Percentiles rank a stretch among this genome's conserved stretches.
phyloP scores from a whole-genome alignment of 2,329 filamentous ascomycete species.

The Daldinia eschscholtzii region DNA sequence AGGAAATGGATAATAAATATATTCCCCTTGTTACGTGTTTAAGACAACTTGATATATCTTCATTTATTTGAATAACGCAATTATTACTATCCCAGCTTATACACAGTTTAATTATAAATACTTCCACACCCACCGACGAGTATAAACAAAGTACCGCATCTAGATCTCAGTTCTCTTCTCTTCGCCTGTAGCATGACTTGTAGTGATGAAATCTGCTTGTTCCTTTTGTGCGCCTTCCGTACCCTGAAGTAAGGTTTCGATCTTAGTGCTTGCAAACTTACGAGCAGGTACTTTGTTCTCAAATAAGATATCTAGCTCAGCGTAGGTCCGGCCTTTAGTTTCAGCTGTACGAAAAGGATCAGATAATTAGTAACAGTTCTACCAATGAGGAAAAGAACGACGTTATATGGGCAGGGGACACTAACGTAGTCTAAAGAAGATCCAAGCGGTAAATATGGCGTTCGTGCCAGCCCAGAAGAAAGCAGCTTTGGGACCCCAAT shows the following conservation, averaged over 20 bases:
- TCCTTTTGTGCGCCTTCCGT: slow-evolving; percentile 50
- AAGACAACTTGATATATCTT: background rate
- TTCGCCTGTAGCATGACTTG: slow-evolving; percentile 1
- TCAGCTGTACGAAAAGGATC: slow-evolving; percentile 40
- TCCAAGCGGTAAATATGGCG: slow-evolving; percentile 57
- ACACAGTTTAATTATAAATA: background rate
- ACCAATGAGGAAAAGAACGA: background rate
- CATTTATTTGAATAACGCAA: background rate
- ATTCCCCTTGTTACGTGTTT: background rate
- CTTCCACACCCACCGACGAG: background rate
- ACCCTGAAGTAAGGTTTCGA: slow-evolving; percentile 48
- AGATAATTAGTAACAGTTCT: background rate
- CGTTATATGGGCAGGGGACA: slow-evolving; percentile 39
- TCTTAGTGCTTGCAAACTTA: slow-evolving; percentile 52
- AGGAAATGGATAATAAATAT: slow-evolving; percentile 1
- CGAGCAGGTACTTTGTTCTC: slow-evolving; percentile 55
- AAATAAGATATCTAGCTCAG: slow-evolving; percentile 64
- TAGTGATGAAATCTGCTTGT: slow-evolving; percentile 44
- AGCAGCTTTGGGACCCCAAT: slow-evolving; percentile 57
- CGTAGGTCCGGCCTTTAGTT: slow-evolving; percentile 58
- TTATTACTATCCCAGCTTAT: background rate
- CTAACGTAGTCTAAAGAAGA: slow-evolving; percentile 60
- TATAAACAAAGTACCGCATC: background rate
- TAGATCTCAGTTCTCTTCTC: slow-evolving; percentile 5
- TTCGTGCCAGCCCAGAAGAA: slow-evolving; percentile 57